Evolutionary conservation across 129 eudicot species (phyloP).

Genomic region (Centella asiatica): DNA sequence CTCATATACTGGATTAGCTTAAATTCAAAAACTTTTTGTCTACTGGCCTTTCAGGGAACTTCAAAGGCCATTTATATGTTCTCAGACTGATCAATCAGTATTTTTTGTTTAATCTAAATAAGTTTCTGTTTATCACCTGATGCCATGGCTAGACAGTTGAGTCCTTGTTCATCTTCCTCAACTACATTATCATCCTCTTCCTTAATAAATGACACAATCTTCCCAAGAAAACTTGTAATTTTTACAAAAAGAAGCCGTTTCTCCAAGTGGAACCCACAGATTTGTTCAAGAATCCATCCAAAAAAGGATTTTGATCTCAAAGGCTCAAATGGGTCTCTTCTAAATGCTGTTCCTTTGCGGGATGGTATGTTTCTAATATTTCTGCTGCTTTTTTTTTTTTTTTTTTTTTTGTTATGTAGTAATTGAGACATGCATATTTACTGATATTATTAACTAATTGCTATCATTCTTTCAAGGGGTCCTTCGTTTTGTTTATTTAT

Average conservation of each 20-base stretch:
- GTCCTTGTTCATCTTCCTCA: constrained; percentile 37
- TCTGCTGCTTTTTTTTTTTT: no score
- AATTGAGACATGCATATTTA: no score
- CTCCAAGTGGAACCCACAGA: constrained; percentile 42
- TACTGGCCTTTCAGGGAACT: not conserved
- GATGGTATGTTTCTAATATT: constrained; percentile 32
- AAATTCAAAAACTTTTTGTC: not conserved
- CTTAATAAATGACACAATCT: constrained; percentile 22
- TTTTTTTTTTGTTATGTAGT: no score
- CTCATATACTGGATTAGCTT: constrained; percentile 23
- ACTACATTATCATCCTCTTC: constrained; percentile 31
- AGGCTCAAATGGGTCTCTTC: constrained; percentile 64
- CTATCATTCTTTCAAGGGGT: no score
- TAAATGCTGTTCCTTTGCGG: constrained; percentile 61
- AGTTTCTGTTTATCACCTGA: constrained; percentile 5
- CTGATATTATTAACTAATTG: no score
- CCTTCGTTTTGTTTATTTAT: no score
- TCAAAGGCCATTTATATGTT: not conserved
- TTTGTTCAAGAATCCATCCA: constrained; percentile 41
- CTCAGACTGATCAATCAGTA: constrained; percentile 22
- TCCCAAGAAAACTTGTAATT: constrained; percentile 18
- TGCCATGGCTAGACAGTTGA: constrained; percentile 53
- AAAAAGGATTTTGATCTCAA: constrained; percentile 52
- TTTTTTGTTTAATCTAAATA: not conserved
- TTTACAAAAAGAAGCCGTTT: constrained; percentile 22